phyloP scores from a whole-genome alignment of 257 asterid species.

The Ajuga chamaepitys region DNA sequence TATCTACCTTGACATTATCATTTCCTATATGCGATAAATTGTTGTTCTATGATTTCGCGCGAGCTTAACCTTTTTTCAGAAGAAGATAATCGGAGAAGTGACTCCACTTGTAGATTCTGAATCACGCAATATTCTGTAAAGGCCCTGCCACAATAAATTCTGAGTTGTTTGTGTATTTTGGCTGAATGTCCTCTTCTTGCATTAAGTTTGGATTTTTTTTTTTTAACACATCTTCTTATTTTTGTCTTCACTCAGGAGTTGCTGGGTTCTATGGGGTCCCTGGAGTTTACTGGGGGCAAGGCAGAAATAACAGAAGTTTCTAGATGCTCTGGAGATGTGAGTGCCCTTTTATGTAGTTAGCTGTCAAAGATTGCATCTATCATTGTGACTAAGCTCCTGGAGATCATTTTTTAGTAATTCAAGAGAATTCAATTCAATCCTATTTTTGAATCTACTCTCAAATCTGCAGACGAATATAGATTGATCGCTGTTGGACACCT shows the following conservation, averaged over 20 bases:
- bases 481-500: too few species aligned
- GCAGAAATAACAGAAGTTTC: constrained; percentile 88
- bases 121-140: not conserved
- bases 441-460: too few species aligned
- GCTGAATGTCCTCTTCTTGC: not conserved
- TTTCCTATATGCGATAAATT: not conserved
- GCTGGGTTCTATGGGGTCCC: constrained; percentile 51
- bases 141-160: not conserved
- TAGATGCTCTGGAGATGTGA: constrained; percentile 84
- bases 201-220: not conserved
- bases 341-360: constrained; percentile 21
- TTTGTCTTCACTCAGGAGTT: constrained; percentile 54
- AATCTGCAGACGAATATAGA: too few species aligned
- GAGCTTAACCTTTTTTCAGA: not conserved
- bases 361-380: not conserved
- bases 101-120: constrained; percentile 3
- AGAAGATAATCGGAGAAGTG: not conserved
- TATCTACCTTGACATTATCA: too few species aligned
- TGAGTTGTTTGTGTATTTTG: not conserved
- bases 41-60: not conserved
- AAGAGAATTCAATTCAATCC: too few species aligned
- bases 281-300: constrained; percentile 62
- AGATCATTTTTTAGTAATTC: not conserved
- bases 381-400: not conserved
- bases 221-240: not conserved